Conservation (phyloP, 345 rosid genomes). For the Pistacia atlantica region DNA sequence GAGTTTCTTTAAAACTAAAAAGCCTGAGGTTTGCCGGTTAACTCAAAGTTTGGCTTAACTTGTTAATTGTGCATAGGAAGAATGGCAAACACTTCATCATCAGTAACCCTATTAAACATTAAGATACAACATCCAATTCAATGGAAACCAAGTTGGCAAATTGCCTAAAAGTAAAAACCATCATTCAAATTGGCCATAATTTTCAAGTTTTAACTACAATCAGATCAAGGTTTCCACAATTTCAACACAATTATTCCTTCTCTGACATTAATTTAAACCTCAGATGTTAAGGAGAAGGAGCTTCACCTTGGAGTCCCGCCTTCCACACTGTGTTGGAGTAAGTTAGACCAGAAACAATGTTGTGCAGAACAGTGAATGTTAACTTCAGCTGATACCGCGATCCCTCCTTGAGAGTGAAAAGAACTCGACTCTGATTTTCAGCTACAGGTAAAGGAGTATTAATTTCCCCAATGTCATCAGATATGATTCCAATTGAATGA, state of each 20-base stretch:
- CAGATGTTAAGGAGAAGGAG: slow-evolving; percentile 2
- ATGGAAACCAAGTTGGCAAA: background rate
- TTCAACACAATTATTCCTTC: background rate
- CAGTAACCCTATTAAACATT: no score
- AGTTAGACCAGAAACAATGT: slow-evolving; percentile 56
- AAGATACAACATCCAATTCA: no score
- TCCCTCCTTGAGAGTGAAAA: slow-evolving; percentile 51
- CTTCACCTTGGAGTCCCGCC: slow-evolving; percentile 47
- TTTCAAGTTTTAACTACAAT: background rate
- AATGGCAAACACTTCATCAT: background rate
- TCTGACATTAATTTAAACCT: background rate
- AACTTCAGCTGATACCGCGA: slow-evolving; percentile 50
- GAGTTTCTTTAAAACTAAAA: background rate
- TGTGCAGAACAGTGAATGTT: slow-evolving; percentile 51
- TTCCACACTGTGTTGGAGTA: slow-evolving; percentile 57
- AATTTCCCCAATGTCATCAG: slow-evolving; percentile 47
- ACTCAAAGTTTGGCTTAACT: background rate
- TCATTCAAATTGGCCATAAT: background rate
- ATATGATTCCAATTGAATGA: slow-evolving; percentile 51
- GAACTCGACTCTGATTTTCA: slow-evolving; percentile 26
- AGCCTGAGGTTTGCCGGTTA: background rate
- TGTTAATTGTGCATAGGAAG: background rate
- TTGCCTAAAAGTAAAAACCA: no score
- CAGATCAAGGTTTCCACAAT: background rate
- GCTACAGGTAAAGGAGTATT: slow-evolving; percentile 43